These are phyloP conservation scores for Pleurozium schreberi DNA, from an alignment of 225 moss, liverwort and hornwort genomes.

Conservation along the genomic window DNA sequence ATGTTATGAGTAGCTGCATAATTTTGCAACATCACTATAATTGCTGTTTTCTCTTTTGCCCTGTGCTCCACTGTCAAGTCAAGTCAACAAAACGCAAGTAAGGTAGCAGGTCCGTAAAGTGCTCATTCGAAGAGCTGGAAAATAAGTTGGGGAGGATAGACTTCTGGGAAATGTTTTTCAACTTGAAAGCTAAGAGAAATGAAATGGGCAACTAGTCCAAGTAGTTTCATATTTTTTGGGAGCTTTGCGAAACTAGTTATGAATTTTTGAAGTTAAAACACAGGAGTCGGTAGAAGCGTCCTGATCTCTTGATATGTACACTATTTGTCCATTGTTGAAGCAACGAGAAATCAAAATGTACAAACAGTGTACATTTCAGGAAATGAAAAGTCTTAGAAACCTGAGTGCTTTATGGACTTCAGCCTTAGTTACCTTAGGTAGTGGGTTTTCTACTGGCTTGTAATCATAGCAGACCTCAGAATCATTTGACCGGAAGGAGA, in stretches of 20 bases:
- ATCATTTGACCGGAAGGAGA: slow-evolving; percentile 63
- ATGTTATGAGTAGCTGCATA: no score
- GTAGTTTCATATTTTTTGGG: not conserved
- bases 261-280: not conserved
- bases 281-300: not conserved
- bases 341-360: not conserved
- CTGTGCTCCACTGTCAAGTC: not conserved
- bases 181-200: not conserved
- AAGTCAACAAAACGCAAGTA: not conserved
- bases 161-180: not conserved
- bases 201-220: not conserved
- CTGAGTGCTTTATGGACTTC: not conserved
- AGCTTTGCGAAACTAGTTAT: not conserved
- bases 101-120: not conserved
- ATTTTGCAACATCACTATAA: not conserved
- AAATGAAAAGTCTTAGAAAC: not conserved
- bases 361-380: not conserved
- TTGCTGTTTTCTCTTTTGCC: not conserved
- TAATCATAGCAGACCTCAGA: slow-evolving; percentile 22
- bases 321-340: not conserved
- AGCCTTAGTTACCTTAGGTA: not conserved
- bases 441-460: not conserved
- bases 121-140: not conserved
- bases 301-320: not conserved
- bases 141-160: not conserved